Conservation (phyloP, 306 rosid genomes). For the Medicago lupulina region DNA sequence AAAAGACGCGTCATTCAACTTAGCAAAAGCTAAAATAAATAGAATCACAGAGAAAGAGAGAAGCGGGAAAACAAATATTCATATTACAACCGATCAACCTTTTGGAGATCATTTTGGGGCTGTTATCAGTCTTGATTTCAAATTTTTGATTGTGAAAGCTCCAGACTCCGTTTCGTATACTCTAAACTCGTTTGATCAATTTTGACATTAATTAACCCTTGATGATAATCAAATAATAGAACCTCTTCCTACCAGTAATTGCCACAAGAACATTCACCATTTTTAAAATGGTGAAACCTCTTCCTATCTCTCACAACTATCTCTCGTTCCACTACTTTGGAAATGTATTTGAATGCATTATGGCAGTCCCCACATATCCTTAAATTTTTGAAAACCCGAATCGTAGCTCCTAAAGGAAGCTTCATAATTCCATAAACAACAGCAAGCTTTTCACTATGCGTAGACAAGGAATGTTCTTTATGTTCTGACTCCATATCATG, state of each 20-base stretch:
- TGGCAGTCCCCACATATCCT: slow-evolving; percentile 60
- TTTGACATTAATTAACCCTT: slow-evolving; percentile 17
- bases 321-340: slow-evolving; percentile 54
- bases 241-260: slow-evolving; percentile 56
- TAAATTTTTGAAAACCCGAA: slow-evolving; percentile 62
- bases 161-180: slow-evolving; percentile 35
- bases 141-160: slow-evolving; percentile 30
- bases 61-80: neutral
- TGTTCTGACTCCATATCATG: slow-evolving; percentile 61
- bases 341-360: slow-evolving; percentile 61
- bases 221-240: slow-evolving; percentile 35
- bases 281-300: slow-evolving; percentile 58
- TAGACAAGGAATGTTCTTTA: slow-evolving; percentile 55
- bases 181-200: slow-evolving; percentile 3
- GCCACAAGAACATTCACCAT: slow-evolving; percentile 62
- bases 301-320: slow-evolving; percentile 59
- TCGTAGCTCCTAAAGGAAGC: slow-evolving; percentile 53
- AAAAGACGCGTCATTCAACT: slow-evolving; percentile 17
- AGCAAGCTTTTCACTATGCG: slow-evolving; percentile 62
- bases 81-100: slow-evolving; percentile 38
- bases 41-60: neutral
- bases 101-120: slow-evolving; percentile 29
- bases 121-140: slow-evolving; percentile 30
- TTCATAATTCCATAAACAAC: slow-evolving; percentile 63
- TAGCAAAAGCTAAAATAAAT: slow-evolving; percentile 23